Evolutionary conservation across 1,284 basidiomycete species (phyloP), one percentile per base, ranked within the genome.

Genomic region (Irpex rosettiformis): DNA sequence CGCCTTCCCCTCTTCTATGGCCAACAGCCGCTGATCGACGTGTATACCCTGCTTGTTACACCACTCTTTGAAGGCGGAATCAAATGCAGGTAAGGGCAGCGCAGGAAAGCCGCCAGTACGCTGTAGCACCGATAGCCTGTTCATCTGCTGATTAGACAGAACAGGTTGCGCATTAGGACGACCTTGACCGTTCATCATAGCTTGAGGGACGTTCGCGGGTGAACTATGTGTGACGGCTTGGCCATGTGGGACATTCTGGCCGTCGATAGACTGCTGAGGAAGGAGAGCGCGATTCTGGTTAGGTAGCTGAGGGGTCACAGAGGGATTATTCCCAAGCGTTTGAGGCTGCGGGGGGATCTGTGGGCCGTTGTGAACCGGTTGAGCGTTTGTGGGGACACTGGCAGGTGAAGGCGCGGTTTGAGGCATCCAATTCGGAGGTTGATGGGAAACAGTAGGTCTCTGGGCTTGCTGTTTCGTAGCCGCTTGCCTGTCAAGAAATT

Each of bases 1-100:
- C 29, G 58, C 67, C 47, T 79, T 76, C 52, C 73, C 74, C 3
- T 47, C 48, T 1, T 86, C 84, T 30, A 83, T 70, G 37, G 69
- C 73, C 64, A 82, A 56, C 42, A 79, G 62, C 2, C 72, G 73
- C 40, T 68, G 62, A 56, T 77, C 76, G n/a, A 75, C 63, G 40
- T 73, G 72, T 33, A 81, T 64, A 8, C 66, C 67, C 57, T 77
- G 76, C 33, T 69, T 77, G 52, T 63, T 58, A 62, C 78, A 79
- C 53, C 54, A 61, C 37, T 54, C 40, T 22, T 24, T 11, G 40
- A 55, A 58, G 37, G 57, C 52, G 5, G 49, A 37, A 3, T 54
- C 52, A 48, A 60, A 60, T 10, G 57, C 42, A 24, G 37, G 27
- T 2, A 13, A 27, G 25, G 60, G 60, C 10, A 61, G 29, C 16